Base-by-base conservation (phyloP, 2,329 filamentous ascomycete species). In the Claviceps fusiformis region DNA sequence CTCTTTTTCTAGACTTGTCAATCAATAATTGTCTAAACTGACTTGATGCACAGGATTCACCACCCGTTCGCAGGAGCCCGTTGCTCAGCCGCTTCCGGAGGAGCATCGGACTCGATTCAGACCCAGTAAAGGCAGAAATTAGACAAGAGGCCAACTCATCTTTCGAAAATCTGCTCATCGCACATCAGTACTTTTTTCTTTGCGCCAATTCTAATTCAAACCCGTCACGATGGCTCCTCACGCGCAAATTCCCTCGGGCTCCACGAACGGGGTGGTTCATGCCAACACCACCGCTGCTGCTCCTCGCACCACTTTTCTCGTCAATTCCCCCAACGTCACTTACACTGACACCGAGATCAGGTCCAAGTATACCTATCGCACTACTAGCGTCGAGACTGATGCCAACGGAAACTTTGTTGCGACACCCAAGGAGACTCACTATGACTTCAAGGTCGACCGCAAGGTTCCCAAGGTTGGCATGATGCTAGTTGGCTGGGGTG, bases 401-500 rank as follows among this genome's bases (percentile, higher is more conserved):
- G 78, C 77, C 63, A 77, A 85, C 64, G 91, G 90, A 70, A 87
- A 86, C 72, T 85, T 86, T 70, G 80, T 91, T 57, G 93, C 90
- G 58, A 85, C 82, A 59, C 93, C 93, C 65, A 87, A 87, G 73
- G 87, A 95, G 75, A 93, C 87, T 59, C 75, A 85, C 63, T 98
- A 97, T 72, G 86, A 96, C 78, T 97, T 98, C 86, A 95, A 95
- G 80, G 88, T 93, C 67, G 87, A 95, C 70, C 89, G 92, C 71
- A 88, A 87, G 73, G 81, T 97, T 57, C 89, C 90, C 73, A 95
- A 92, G 79, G 82, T 89, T 62, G 93, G 93, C 68, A 82, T 96
- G 76, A 97, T 98, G 93, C 81, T 98, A 62, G 92, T 98, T 62
- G 93, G 93, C 60, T 92, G 87, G 83, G 93, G 93, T 73, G 93